phyloP scores from a whole-genome alignment of 2,329 filamentous ascomycete genomes.

The Alternaria incomplexa region DNA sequence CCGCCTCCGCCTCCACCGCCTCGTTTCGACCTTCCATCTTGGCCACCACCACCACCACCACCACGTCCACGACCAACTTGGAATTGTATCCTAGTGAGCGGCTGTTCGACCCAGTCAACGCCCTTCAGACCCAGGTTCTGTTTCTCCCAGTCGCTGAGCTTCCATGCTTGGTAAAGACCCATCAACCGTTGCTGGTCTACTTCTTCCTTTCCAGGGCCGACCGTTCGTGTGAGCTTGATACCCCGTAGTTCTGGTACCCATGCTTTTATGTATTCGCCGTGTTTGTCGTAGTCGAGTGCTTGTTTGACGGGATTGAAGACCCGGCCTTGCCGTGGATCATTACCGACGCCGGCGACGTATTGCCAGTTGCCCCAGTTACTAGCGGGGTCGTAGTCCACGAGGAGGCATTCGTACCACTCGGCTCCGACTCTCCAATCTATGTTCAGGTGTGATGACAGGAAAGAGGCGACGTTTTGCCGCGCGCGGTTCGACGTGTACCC shows the following conservation, averaged over 20 bases:
- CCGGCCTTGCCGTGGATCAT: slow-evolving; percentile 75
- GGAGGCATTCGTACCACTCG: slow-evolving; percentile 79
- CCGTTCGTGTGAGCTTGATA: slow-evolving; percentile 48
- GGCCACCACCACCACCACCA: slow-evolving; percentile 19
- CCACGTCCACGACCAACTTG: slow-evolving; percentile 41
- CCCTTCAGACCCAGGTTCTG: slow-evolving; percentile 62
- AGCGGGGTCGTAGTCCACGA: slow-evolving; percentile 77
- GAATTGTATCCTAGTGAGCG: slow-evolving; percentile 50
- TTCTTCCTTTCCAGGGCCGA: slow-evolving; percentile 32
- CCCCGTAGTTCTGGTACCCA: slow-evolving; percentile 73
- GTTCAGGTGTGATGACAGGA: slow-evolving; percentile 72
- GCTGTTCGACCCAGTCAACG: slow-evolving; percentile 70
- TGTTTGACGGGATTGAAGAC: slow-evolving; percentile 86
- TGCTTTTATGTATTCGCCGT: slow-evolving; percentile 71
- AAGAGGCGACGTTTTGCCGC: slow-evolving; percentile 77
- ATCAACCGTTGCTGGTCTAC: slow-evolving; percentile 51
- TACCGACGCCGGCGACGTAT: slow-evolving; percentile 79
- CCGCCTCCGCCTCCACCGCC: slow-evolving; percentile 10
- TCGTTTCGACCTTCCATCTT: slow-evolving; percentile 15
- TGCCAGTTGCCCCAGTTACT: slow-evolving; percentile 87
- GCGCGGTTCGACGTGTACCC: slow-evolving; percentile 81
- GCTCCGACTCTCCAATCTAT: slow-evolving; percentile 83
- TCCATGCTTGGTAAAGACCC: slow-evolving; percentile 75
- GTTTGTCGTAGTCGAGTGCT: slow-evolving; percentile 75
- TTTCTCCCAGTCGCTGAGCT: slow-evolving; percentile 65